Percentiles rank a stretch among this genome's conserved stretches.
These are phyloP conservation scores for Ascochyta rabiei DNA, from an alignment of 2,329 filamentous ascomycete genomes.

Conservation along the genomic window DNA sequence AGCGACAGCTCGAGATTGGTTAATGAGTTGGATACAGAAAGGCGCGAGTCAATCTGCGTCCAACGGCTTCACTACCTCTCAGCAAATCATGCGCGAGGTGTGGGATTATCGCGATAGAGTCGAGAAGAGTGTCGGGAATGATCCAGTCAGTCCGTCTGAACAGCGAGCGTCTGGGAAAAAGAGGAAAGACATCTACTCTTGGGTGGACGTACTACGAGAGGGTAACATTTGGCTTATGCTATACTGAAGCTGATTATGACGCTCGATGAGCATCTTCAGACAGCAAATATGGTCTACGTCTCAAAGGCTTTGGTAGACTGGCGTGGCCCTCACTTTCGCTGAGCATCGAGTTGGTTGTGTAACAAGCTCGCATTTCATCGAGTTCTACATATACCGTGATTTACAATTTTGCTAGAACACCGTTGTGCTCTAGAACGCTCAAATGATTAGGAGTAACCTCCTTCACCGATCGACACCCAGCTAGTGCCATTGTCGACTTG, in stretches of 20 bases:
- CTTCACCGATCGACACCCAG: conserved; percentile 21
- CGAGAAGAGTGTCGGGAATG: not conserved
- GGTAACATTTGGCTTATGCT: conserved; percentile 20
- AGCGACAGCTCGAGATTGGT: conserved; percentile 13
- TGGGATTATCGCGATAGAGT: conserved; percentile 17
- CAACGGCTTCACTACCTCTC: conserved; percentile 10
- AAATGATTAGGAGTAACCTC: conserved; percentile 20
- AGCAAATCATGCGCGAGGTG: conserved; percentile 20
- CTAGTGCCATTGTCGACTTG: conserved; percentile 37
- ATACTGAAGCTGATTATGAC: not conserved
- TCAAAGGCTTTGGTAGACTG: not conserved
- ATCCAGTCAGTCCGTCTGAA: not conserved
- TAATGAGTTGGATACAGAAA: conserved; percentile 24
- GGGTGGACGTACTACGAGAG: conserved; percentile 17
- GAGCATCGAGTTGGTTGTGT: not conserved
- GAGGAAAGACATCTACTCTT: conserved; percentile 9
- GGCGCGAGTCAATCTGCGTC: conserved; percentile 15
- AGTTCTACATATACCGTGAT: not conserved
- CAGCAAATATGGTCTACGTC: not conserved
- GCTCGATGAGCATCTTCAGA: not conserved
- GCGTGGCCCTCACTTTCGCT: not conserved
- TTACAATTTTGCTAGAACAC: conserved; percentile 16
- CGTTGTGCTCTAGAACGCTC: conserved; percentile 16
- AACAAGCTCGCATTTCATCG: not conserved
- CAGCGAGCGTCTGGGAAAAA: not conserved